Evolutionary conservation across 1,139 yeast species (phyloP), one percentile per base, ranked within the genome.

Genomic region (Diutina scorzettiae): DNA sequence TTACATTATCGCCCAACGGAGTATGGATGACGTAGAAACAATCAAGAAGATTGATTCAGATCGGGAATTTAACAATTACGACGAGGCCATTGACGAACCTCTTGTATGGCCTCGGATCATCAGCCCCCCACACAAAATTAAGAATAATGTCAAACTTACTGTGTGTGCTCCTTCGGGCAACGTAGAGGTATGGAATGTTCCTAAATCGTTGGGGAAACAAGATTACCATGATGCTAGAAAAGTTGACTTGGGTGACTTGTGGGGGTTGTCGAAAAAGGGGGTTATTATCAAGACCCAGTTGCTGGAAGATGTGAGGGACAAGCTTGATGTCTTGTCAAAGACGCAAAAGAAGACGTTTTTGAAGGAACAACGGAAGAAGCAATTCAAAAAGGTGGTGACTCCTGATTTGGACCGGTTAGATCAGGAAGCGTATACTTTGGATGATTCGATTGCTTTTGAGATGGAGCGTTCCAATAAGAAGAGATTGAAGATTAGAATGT

Each of bases 201-300:
- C 97, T 1, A 83, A 81, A 56, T 79, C 95, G 20, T 70, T 76
- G 45, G 84, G 85, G 11, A 77, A 78, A 50, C 82, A 78, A 49
- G 76, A 69, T 2, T 91, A 86, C 53, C 94, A 85, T 51, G 97
- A 91, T 62, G 96, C 96, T 0, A 71, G 97, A 46, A 89, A 91
- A 57, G 76, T 85, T 0, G 63, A 61, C 31, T 74, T 78, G 53
- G 96, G 96, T n/a, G 99, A 91, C 56, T 62, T 81, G 44, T 91
- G 97, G 97, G 81, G 82, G 0, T 64, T 85, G 43, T 91, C 77
- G 23, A 82, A 81, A 40, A 89, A 89, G 62, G 71, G 80, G 7
- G 76, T 70, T 11, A 57, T 65, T 4, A 69, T 66, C 18, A 61
- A 59, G 47, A 61, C 58, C 40, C 53, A 52, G 27, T 43, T 68